phyloP scores from a whole-genome alignment of 148 eudicot genomes.

The Arbutus unedo region DNA sequence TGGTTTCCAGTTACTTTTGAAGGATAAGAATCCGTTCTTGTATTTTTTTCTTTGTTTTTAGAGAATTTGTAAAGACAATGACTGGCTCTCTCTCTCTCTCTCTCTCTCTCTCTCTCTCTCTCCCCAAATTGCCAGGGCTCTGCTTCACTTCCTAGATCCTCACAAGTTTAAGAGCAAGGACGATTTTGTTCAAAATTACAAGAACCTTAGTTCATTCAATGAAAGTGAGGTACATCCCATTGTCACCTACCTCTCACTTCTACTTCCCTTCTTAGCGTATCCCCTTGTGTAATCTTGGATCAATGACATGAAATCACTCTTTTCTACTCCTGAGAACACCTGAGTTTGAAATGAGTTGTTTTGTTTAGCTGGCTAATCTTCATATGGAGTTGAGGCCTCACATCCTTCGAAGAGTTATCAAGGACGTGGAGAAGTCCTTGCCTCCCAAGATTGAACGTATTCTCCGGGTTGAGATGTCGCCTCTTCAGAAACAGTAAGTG shows the following conservation, averaged over 20 bases:
- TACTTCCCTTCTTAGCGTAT: slow-evolving; percentile 4
- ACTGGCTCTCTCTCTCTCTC: neutral
- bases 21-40: neutral
- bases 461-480: slow-evolving; percentile 98
- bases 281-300: neutral
- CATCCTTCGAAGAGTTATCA: slow-evolving; percentile 92
- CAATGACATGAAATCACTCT: neutral
- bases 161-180: slow-evolving; percentile 86
- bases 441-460: slow-evolving; percentile 99
- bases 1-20: neutral
- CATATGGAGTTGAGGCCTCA: slow-evolving; percentile 98
- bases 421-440: slow-evolving; percentile 98
- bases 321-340: neutral
- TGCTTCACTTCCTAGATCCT: slow-evolving; percentile 96
- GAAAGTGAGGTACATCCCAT: slow-evolving; percentile 70
- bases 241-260: neutral
- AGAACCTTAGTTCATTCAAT: slow-evolving; percentile 94
- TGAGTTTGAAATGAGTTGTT: slow-evolving; percentile 6
- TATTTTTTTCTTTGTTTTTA: neutral
- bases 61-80: slow-evolving; percentile 2
- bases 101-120: neutral
- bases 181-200: slow-evolving; percentile 89
- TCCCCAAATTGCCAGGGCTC: slow-evolving; percentile 60
- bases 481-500: slow-evolving; percentile 91
- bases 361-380: slow-evolving; percentile 83